Evolutionary conservation across 108 stramenopile genomes (phyloP).

Genomic region (Aurantiochytrium sp.): DNA sequence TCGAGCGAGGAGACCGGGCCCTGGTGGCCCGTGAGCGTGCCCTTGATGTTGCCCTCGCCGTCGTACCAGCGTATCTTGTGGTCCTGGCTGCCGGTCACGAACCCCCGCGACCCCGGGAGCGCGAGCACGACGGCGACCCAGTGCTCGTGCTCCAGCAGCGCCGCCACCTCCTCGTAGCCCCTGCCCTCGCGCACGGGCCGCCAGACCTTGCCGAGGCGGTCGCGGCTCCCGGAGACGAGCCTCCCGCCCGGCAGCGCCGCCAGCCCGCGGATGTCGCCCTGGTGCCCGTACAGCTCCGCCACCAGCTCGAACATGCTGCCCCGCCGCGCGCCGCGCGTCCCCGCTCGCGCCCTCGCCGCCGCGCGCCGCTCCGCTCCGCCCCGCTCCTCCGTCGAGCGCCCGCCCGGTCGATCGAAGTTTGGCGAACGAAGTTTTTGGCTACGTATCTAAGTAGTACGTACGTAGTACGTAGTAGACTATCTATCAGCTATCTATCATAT

Average conservation of each 20-base stretch:
- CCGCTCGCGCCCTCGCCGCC: background rate
- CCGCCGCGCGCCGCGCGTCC: background rate
- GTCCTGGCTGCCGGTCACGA: conserved; percentile 18
- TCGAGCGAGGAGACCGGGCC: conserved; percentile 9
- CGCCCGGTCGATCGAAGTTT: background rate
- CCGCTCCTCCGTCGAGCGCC: background rate
- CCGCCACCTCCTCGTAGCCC: background rate
- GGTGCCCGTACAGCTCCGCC: background rate
- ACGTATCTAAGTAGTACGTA: background rate
- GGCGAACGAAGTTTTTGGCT: too few species aligned
- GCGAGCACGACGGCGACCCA: background rate
- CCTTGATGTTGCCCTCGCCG: background rate
- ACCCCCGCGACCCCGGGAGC: background rate
- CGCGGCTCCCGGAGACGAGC: background rate
- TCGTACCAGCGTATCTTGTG: conserved; percentile 23
- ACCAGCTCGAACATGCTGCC: conserved; percentile 2
- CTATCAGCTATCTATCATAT: too few species aligned
- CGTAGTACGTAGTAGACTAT: too few species aligned
- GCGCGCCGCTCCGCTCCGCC: background rate
- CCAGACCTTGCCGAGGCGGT: conserved; percentile 1
- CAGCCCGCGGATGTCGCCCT: conserved; percentile 7
- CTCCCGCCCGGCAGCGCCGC: background rate
- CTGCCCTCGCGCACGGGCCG: background rate
- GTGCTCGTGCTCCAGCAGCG: conserved; percentile 20
- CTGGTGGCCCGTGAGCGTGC: background rate